phyloP scores from a whole-genome alignment of 139 green algal species.

The Pleodorina starrii region DNA sequence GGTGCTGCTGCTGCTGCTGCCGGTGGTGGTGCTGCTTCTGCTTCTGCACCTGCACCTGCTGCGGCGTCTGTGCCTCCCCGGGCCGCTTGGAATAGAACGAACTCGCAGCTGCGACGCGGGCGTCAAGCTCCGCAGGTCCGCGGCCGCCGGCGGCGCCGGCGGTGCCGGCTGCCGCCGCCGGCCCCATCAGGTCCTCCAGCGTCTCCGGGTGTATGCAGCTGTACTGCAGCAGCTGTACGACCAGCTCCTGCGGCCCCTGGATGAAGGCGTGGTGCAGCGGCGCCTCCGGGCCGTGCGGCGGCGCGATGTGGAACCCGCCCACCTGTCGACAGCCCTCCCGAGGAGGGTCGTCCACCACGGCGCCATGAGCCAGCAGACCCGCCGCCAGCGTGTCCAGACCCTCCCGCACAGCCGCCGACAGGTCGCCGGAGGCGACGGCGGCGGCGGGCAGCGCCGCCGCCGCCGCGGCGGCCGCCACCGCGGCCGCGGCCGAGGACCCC shows the following conservation, averaged over 20 bases:
- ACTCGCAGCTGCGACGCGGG: background rate
- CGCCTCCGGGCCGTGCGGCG: background rate
- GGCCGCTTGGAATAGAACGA: conserved; percentile 6
- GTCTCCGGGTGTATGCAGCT: conserved; percentile 15
- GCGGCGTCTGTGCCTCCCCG: background rate
- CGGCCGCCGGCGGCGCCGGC: background rate
- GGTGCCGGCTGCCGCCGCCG: too few relatives aligned
- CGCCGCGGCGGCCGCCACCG: background rate
- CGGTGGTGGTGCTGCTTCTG: background rate
- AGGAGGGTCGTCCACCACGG: conserved; percentile 30
- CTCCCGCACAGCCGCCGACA: background rate
- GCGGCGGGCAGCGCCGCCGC: background rate
- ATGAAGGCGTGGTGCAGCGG: conserved; percentile 25
- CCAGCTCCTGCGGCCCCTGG: conserved; percentile 34
- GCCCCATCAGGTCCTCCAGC: background rate
- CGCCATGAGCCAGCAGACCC: conserved; percentile 10
- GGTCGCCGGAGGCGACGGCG: background rate
- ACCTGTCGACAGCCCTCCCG: background rate
- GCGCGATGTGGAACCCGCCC: conserved; percentile 10
- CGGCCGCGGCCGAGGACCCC: background rate
- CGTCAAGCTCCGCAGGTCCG: background rate
- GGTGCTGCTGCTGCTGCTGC: background rate
- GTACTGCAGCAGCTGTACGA: conserved; percentile 41
- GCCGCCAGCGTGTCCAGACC: background rate
- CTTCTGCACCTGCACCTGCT: too few relatives aligned